Conservation (phyloP, 805 yeast genomes). For the Wickerhamomyces ciferrii region DNA sequence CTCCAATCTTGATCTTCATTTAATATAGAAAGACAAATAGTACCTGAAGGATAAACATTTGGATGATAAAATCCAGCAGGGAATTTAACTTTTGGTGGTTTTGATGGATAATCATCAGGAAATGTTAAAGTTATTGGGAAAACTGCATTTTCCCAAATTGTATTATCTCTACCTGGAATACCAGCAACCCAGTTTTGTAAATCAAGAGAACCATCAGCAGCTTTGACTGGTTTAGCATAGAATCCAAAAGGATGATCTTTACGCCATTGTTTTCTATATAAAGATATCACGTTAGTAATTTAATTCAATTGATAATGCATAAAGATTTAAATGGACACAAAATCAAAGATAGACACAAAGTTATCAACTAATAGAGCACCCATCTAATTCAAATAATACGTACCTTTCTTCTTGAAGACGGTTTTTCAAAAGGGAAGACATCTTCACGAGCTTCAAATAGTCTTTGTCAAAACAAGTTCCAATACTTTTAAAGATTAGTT, state of each 20-base stretch:
- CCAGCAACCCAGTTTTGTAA: conserved; percentile 91
- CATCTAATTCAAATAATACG: too few relatives aligned
- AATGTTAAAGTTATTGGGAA: conserved; percentile 79
- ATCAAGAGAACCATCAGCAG: conserved; percentile 79
- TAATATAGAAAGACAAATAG: conserved; percentile 86
- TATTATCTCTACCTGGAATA: conserved; percentile 85
- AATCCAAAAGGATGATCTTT: conserved; percentile 98
- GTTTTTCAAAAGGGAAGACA: conserved; percentile 24
- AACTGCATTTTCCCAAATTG: conserved; percentile 87
- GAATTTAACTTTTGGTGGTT: conserved; percentile 91
- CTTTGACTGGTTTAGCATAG: conserved; percentile 82
- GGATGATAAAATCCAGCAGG: conserved; percentile 94
- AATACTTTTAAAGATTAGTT: neutral
- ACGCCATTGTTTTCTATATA: conserved; percentile 88
- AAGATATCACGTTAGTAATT: neutral
- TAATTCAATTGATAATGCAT: too few relatives aligned
- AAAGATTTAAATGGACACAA: neutral
- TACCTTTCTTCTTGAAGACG: conserved; percentile 86
- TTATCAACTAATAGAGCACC: too few relatives aligned
- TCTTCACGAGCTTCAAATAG: neutral
- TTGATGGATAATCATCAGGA: conserved; percentile 91
- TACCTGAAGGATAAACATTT: conserved; percentile 95
- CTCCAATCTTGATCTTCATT: conserved; percentile 98
- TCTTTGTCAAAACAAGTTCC: neutral
- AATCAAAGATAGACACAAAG: too few relatives aligned